Evolutionary conservation across 257 asterid genomes (phyloP).

Genomic region (Solanum peruvianum): DNA sequence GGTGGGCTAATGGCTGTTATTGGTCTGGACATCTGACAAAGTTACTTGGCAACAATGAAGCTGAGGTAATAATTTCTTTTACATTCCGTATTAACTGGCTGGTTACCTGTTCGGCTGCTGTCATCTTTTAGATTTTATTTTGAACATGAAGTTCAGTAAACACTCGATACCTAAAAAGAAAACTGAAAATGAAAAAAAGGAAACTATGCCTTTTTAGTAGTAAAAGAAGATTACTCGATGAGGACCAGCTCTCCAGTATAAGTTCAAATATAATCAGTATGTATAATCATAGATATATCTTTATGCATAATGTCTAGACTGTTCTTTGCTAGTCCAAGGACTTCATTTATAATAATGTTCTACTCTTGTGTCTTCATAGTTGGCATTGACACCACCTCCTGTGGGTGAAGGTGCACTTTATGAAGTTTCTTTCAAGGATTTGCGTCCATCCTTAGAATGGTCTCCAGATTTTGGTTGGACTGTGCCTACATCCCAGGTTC

Average conservation of each 20-base stretch:
- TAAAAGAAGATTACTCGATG: not conserved
- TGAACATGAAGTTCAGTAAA: not conserved
- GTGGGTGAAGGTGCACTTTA: constrained; percentile 59
- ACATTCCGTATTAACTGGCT: not conserved
- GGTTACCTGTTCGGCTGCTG: not conserved
- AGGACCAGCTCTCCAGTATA: not conserved
- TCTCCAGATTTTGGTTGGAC: constrained; percentile 61
- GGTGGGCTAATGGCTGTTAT: constrained; percentile 25
- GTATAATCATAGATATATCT: not conserved
- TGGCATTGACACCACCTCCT: constrained; percentile 50
- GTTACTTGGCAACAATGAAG: constrained; percentile 31
- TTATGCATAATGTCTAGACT: not conserved
- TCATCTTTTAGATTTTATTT: not conserved
- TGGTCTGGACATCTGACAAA: constrained; percentile 60
- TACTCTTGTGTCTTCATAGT: constrained; percentile 16
- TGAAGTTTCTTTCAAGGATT: constrained; percentile 31
- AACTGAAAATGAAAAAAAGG: not conserved
- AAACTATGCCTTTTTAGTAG: not conserved
- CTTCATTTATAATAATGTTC: not conserved
- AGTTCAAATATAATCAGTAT: not conserved
- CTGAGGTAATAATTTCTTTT: constrained; percentile 32
- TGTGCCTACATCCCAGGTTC: constrained; percentile 44
- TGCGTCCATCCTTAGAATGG: constrained; percentile 89
- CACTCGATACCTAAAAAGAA: not conserved
- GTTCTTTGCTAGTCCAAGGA: not conserved